Base-by-base conservation (phyloP, 306 rosid species). In the Prunus salicina region DNA sequence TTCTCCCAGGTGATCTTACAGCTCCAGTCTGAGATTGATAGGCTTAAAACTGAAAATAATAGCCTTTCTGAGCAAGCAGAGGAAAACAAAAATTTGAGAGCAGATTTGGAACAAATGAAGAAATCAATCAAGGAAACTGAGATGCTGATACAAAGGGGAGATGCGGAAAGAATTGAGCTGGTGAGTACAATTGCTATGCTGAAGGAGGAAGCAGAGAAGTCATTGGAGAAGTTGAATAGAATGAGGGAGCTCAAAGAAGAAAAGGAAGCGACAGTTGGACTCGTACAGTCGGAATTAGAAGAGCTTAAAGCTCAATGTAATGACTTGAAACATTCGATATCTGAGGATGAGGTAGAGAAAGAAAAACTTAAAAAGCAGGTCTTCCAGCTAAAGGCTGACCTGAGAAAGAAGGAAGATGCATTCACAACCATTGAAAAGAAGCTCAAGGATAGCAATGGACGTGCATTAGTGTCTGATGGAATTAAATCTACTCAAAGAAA, bases 291-390 rank as follows among this genome's bases (percentile, higher is more conserved):
- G 5, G 97, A 92, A 85, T 74, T 87, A 77, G 91, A 90, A 57
- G 81, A 80, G 43, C 78, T 86, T 69, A 92, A 80, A 86, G 77
- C 82, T 84, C 91, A 89, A 67, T 90, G 72, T 74, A 71, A 64
- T 73, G 87, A 84, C 85, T 78, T 92, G 74, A 89, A 84, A 72
- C 77, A 71, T 72, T 80, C 91, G 45, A 69, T 88, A 72, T 76
- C 65, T 1, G 88, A 90, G 80, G 97, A 91, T 25, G 96, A 88
- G 78, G 81, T 71, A 45, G 98, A 90, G 91, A 95, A 88, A 77
- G 93, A 81, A 79, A 87, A 88, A 71, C 87, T 96, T 41, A 82
- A 82, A 73, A 87, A 85, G 73, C 96, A 91, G 83, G 82, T 92
- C 45, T 79, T 69, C 34, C 93, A 84, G 69, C 78, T 96, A 12